These are phyloP conservation scores for Mycena maculata DNA, from an alignment of 768 basidiomycete species.

Conservation along the genomic window DNA sequence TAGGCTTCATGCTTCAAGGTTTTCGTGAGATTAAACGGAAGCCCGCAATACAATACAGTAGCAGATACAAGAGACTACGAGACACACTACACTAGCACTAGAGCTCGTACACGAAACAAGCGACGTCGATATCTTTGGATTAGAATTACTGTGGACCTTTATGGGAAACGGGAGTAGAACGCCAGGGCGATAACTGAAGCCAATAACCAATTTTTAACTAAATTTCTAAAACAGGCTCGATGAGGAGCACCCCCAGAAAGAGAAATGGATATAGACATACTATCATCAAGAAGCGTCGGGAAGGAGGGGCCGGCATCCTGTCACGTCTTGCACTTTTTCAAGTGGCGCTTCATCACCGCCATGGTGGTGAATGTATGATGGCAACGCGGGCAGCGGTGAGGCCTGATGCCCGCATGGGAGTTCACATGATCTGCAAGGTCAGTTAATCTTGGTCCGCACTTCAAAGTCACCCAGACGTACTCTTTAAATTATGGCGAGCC, in stretches of 20 bases:
- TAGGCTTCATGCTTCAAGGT: too few relatives aligned
- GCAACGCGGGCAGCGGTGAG: background rate
- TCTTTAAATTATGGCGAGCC: constrained; percentile 1
- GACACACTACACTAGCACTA: background rate
- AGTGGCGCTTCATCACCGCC: background rate
- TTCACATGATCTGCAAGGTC: constrained; percentile 10
- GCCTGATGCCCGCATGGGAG: constrained; percentile 3
- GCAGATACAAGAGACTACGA: background rate
- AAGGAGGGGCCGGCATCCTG: background rate
- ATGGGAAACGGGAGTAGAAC: too few relatives aligned
- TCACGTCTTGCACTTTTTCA: background rate
- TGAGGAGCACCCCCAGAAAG: background rate
- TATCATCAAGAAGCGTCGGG: background rate
- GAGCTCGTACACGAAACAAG: background rate
- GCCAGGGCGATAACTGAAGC: background rate
- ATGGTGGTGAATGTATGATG: background rate
- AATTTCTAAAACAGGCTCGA: background rate
- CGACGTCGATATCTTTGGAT: background rate
- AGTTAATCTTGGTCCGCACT: background rate
- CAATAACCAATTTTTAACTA: background rate
- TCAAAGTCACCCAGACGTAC: background rate
- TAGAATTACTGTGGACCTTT: background rate
- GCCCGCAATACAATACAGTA: background rate
- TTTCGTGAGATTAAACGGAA: too few relatives aligned
- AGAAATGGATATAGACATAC: background rate